These are phyloP conservation scores for Syzygium syzygioides DNA, from an alignment of 441 rosid species.

Conservation along the genomic window DNA sequence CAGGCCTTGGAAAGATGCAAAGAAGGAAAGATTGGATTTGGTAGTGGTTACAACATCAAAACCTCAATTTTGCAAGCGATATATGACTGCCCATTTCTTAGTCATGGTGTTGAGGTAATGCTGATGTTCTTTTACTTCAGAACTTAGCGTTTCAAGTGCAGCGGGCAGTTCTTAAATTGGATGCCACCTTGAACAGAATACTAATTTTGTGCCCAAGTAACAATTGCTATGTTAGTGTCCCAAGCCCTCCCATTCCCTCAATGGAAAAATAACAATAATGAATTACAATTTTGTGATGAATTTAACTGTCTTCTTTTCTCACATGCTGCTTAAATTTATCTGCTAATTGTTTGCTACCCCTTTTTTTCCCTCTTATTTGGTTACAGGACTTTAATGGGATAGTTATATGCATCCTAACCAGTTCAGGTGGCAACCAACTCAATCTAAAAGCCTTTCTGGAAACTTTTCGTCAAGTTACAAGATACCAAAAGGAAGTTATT, in stretches of 20 bases:
- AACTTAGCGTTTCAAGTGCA: not conserved
- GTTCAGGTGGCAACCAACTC: constrained; percentile 39
- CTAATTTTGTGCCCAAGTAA: not conserved
- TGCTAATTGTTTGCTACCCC: not conserved
- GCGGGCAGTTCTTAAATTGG: not conserved
- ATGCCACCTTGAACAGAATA: not conserved
- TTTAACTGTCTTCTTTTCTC: not conserved
- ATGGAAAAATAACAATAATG: not conserved
- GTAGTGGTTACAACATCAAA: constrained; percentile 63
- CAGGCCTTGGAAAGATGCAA: constrained; percentile 64
- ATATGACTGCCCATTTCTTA: constrained; percentile 83
- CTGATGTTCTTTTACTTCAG: not conserved
- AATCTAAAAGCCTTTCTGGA: constrained; percentile 44
- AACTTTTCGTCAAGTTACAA: constrained; percentile 58
- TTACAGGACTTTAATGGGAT: constrained; percentile 56
- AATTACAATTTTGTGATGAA: not conserved
- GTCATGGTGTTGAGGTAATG: constrained; percentile 65
- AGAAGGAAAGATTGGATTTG: constrained; percentile 92
- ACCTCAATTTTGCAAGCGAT: constrained; percentile 61
- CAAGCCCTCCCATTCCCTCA: not conserved
- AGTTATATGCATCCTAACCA: constrained; percentile 57
- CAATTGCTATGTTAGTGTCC: not conserved
- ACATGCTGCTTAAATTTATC: not conserved
- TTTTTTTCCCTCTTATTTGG: not conserved
- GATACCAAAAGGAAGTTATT: constrained; percentile 54